These are phyloP conservation scores for Silybum marianum DNA, from an alignment of 129 eudicot species.

Conservation along the genomic window DNA sequence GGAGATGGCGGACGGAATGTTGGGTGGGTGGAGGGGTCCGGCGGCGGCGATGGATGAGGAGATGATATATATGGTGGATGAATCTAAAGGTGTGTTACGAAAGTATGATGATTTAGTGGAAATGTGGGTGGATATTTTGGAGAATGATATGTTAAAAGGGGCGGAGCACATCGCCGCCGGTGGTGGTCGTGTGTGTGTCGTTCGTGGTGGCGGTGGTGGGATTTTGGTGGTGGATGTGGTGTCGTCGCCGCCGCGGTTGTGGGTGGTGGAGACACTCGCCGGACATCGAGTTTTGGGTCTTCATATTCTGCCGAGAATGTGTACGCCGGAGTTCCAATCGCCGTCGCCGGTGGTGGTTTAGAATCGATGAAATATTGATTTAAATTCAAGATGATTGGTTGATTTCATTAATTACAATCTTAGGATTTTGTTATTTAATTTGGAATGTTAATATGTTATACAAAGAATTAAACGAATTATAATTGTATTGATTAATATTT, in stretches of 20 bases:
- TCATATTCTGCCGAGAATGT: constrained; percentile 84
- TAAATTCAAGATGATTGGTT: not conserved
- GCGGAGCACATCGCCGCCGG: constrained; percentile 59
- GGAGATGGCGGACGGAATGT: constrained; percentile 71
- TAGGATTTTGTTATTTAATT: too few species aligned
- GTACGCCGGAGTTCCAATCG: constrained; percentile 20
- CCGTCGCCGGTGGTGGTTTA: constrained; percentile 9
- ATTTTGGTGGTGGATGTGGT: constrained; percentile 78
- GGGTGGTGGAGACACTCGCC: constrained; percentile 58
- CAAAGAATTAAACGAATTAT: too few species aligned
- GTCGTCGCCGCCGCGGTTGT: constrained; percentile 36
- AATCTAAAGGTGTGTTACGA: constrained; percentile 47
- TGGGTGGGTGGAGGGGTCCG: constrained; percentile 88
- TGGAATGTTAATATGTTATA: too few species aligned
- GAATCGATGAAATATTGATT: not conserved
- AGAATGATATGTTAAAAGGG: constrained; percentile 47
- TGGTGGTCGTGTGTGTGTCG: constrained; percentile 74
- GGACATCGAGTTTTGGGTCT: constrained; percentile 46
- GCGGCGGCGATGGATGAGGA: constrained; percentile 83
- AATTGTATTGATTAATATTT: not conserved
- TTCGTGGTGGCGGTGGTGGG: constrained; percentile 49
- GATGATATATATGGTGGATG: constrained; percentile 59
- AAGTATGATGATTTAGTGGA: constrained; percentile 48
- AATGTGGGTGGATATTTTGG: constrained; percentile 53
- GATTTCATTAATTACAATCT: too few species aligned